Conservation (phyloP, 2,329 filamentous ascomycete genomes). For the Coleophoma cylindrospora region DNA sequence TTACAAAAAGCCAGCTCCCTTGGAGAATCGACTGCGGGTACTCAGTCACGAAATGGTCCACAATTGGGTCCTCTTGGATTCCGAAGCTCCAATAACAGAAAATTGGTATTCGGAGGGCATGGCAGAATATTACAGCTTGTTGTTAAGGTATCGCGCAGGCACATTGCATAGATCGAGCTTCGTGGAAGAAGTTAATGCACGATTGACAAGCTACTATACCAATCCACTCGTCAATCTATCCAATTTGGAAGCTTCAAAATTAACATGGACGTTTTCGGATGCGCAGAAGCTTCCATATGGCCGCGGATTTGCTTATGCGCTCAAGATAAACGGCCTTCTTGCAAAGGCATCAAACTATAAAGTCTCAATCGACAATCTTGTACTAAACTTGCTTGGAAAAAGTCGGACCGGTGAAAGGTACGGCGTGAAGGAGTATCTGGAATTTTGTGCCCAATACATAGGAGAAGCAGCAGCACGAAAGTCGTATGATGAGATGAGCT, state of each 20-base stretch:
- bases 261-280: background rate
- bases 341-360: background rate
- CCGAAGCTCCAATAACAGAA: background rate
- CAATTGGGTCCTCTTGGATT: slow-evolving; percentile 1
- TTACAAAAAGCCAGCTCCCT: background rate
- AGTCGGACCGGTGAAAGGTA: background rate
- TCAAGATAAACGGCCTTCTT: background rate
- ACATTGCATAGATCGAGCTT: background rate
- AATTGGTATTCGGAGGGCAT: background rate
- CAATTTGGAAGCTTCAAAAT: background rate
- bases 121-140: background rate
- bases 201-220: background rate
- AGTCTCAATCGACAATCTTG: background rate
- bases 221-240: background rate
- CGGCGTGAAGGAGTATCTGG: background rate
- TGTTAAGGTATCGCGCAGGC: background rate
- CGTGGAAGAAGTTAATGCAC: background rate
- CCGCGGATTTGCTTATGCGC: background rate
- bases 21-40: slow-evolving; percentile 5
- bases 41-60: slow-evolving; percentile 7
- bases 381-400: background rate
- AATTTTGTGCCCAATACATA: background rate
- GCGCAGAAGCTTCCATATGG: background rate
- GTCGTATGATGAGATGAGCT: background rate
- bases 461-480: background rate